These are phyloP conservation scores for Hypoxylon sp. DNA, from an alignment of 2,329 filamentous ascomycete genomes.

Conservation along the genomic window DNA sequence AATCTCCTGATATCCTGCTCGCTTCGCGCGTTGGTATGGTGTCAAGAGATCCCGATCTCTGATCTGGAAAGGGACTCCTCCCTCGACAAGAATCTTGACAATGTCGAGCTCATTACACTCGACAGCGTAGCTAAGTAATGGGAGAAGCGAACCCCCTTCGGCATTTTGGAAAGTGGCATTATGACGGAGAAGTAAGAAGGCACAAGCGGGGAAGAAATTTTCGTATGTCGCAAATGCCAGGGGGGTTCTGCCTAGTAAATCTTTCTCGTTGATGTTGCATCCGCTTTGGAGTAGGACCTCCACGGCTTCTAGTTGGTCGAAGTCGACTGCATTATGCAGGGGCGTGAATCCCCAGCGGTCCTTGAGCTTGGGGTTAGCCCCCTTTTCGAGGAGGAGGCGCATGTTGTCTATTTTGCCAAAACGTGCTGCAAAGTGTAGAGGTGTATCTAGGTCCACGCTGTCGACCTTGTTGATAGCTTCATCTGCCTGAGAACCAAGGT, in stretches of 20 bases:
- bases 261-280: background rate
- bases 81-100: slow-evolving; percentile 4
- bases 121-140: slow-evolving; percentile 7
- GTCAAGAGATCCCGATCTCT: slow-evolving; percentile 7
- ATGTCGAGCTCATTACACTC: slow-evolving; percentile 3
- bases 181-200: slow-evolving; percentile 1
- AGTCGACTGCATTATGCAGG: slow-evolving; percentile 7
- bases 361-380: background rate
- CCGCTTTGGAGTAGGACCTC: slow-evolving; percentile 1
- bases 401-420: slow-evolving; percentile 5
- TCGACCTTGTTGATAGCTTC: slow-evolving; percentile 5
- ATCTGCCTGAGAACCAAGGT: slow-evolving; percentile 4
- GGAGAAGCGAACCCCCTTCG: slow-evolving; percentile 2
- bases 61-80: slow-evolving; percentile 5
- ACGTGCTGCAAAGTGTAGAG: slow-evolving; percentile 7
- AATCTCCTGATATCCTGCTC: slow-evolving; percentile 2
- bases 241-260: background rate
- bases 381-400: slow-evolving; percentile 1
- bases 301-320: slow-evolving; percentile 2
- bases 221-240: background rate
- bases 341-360: slow-evolving; percentile 9
- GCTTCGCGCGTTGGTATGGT: slow-evolving; percentile 7
- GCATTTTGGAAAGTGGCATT: slow-evolving; percentile 1
- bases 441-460: background rate
- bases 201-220: background rate